Evolutionary conservation across 345 rosid genomes (phyloP), one percentile per base, ranked within the genome.

Genomic region (Diplotaxis tenuifolia): DNA sequence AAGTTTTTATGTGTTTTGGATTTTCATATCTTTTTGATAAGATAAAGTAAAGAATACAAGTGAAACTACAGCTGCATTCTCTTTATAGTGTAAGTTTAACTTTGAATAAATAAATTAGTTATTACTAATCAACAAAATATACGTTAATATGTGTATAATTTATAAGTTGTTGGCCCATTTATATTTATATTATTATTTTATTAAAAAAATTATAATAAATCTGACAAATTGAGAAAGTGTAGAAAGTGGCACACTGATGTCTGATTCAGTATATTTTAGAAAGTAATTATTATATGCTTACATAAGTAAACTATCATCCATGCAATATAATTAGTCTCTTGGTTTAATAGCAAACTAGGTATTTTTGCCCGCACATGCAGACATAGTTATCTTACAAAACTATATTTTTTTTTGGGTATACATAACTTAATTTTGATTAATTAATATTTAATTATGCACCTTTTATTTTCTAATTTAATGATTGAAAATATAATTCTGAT

Each of bases 21-120:
- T 65, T 71, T 58, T 77, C 67, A 65, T 65, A 65, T 77, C 53
- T 47, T 47, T 47, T 47, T 47, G 53, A 47, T 15, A 47, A 47
- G 53, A 47, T 47, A 47, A 47, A 71, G 72, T 59, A 71, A 65
- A 34, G 53, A 71, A 77, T 71, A 40, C 72, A 77, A 71, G 80
- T 65, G 68, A 77, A 38, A 66, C 63, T 49, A 70, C 62, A 76
- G 75, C 73, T 75, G 69, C 73, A 67, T 60, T 53, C 21, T 64
- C 61, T 70, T 76, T 76, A 42, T 16, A 22, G 12, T 54, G 8
- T 56, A 42, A 18, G 20, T 57, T 7, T 10, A 71, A 72, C 9
- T 45, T 31, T 45, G 18, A 69, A 54, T 9, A 10, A 34, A 8
- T 15, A 9, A 9, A 10, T 62, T 52, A 11, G 27, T 14, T 12